Conservation (phyloP, 768 basidiomycete species). For the Mycena metata region DNA sequence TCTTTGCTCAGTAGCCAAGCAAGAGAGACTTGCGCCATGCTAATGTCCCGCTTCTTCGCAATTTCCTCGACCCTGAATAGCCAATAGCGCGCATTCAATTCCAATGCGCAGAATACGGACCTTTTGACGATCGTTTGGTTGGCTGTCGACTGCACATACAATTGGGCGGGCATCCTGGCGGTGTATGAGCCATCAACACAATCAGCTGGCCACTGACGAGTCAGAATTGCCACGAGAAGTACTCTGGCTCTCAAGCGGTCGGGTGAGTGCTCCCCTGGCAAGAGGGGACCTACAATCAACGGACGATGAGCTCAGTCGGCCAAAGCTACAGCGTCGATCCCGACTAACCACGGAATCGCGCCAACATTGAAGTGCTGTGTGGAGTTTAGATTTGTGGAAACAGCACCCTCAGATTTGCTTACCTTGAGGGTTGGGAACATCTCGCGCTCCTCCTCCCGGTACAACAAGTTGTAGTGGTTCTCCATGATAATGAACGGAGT, state of each 20-base stretch:
- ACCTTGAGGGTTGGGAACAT: constrained; percentile 74
- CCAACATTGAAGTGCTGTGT: constrained; percentile 65
- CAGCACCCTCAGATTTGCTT: neutral
- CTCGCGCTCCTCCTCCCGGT: constrained; percentile 76
- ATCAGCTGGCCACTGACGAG: constrained; percentile 36
- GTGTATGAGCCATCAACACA: neutral
- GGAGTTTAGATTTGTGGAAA: neutral
- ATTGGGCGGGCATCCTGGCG: constrained; percentile 18
- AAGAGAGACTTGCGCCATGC: constrained; percentile 71
- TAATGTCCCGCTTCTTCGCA: constrained; percentile 62
- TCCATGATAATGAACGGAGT: constrained; percentile 80
- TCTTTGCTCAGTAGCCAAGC: constrained; percentile 65
- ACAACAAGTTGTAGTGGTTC: constrained; percentile 72
- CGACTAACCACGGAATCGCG: constrained; percentile 64
- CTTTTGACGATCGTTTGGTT: constrained; percentile 31
- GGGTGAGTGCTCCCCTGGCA: constrained; percentile 62
- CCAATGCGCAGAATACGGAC: neutral
- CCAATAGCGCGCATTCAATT: no score
- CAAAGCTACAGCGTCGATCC: no score
- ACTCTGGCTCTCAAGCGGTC: constrained; percentile 49
- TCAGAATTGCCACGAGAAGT: constrained; percentile 57
- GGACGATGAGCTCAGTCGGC: no score
- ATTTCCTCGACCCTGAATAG: constrained; percentile 64
- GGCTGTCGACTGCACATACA: constrained; percentile 34
- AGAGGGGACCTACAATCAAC: constrained; percentile 52